Base-by-base conservation (phyloP, 1,284 basidiomycete species). In the Sparassis latifolia region DNA sequence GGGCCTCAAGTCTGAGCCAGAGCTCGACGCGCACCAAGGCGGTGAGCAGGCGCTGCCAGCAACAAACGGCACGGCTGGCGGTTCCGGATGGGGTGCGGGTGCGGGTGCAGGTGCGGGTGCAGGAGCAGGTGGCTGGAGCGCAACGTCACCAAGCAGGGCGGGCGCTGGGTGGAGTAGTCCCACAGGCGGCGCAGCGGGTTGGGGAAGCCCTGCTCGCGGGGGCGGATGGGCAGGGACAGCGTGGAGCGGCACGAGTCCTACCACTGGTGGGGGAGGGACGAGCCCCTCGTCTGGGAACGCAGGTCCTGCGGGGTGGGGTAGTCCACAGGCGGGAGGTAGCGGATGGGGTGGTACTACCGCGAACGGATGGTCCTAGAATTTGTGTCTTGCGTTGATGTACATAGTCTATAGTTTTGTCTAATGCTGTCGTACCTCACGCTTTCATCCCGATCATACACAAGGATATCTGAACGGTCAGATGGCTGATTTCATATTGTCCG, bases 1-100 rank as follows among this genome's bases (percentile, higher is more conserved):
- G 43, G 84, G 82, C 10, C 75, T 90, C 12, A 86, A 87, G 63
- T 71, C 74, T 4, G 78, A 77, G 48, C 76, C 79, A n/a, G 84
- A 85, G 48, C 64, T 75, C 44, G 80, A 82, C 54, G 51, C 50
- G 5, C 60, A 61, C 38, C 60, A 56, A 35, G 57, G 54, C 41
- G 58, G 54, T 35, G 59, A 54, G 28, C 50, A 31, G 32, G 38
- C 9, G 28, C 52, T 39, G 35, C 50, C 38, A 30, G 55, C 47
- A 41, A 45, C 57, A 10, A 62, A 63, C 44, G 60, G 47, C 12
- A 43, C 48, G 2, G 53, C 52, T 29, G 55, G 45, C 9, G 52
- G 48, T 28, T 41, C 42, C 43, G 51, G 52, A n/a, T 32, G 30
- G 44, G 30, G 30, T 7, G 44, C 44, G 3, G 31, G 7, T 27